Evolutionary conservation across 495 filamentous ascomycete genomes (phyloP).

Genomic region (Aspergillus olivimuriae): DNA sequence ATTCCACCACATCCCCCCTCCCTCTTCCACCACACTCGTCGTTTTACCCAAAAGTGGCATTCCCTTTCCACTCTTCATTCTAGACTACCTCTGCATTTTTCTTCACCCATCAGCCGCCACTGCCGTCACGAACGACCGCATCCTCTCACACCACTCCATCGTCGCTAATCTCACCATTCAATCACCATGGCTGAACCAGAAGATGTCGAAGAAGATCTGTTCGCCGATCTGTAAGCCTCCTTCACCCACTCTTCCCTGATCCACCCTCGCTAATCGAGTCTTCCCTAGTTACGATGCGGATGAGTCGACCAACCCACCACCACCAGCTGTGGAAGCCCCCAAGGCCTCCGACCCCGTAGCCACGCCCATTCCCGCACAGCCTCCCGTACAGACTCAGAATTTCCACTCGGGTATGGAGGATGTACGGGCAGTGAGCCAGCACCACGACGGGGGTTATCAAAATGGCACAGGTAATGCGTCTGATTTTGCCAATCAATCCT

Average conservation of each 20-base stretch:
- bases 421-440: constrained; percentile 36
- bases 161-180: not conserved
- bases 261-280: constrained; percentile 1
- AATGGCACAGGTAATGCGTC: constrained; percentile 57
- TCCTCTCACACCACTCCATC: not conserved
- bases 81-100: too few relatives aligned
- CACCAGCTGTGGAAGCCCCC: constrained; percentile 27
- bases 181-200: constrained; percentile 74
- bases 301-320: constrained; percentile 46
- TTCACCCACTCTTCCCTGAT: not conserved
- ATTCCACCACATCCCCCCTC: too few relatives aligned
- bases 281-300: constrained; percentile 80
- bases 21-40: not conserved
- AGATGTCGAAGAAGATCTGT: constrained; percentile 94
- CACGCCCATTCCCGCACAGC: constrained; percentile 16
- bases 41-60: too few relatives aligned
- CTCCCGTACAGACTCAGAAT: constrained; percentile 9
- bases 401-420: constrained; percentile 28
- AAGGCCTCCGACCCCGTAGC: constrained; percentile 21
- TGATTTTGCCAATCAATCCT: constrained; percentile 31
- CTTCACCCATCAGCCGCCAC: too few relatives aligned
- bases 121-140: too few relatives aligned
- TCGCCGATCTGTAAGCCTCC: constrained; percentile 82
- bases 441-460: constrained; percentile 48
- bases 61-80: too few relatives aligned